Evolutionary conservation across 208 protist species (phyloP).

Genomic region (Acanthamoeba quina): DNA sequence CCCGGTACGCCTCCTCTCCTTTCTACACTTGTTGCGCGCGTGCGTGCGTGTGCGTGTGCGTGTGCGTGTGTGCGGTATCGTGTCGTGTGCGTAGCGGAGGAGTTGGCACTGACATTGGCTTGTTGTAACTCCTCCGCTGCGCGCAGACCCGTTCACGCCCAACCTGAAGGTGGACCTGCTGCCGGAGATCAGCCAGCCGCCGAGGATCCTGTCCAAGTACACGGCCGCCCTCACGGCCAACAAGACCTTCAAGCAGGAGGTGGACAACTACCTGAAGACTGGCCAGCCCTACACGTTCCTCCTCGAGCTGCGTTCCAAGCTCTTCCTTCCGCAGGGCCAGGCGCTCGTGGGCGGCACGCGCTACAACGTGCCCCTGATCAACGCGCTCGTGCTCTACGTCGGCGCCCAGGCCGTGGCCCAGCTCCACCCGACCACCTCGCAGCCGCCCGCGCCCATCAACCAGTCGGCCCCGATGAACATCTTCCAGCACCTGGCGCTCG

Average conservation of each 20-base stretch:
- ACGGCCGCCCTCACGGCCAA: slow-evolving; percentile 81
- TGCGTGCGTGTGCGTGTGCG: neutral
- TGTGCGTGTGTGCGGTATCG: neutral
- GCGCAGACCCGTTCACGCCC: slow-evolving; percentile 89
- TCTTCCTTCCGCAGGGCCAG: slow-evolving; percentile 87
- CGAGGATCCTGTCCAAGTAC: slow-evolving; percentile 88
- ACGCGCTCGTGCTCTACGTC: slow-evolving; percentile 98
- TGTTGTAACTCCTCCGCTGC: neutral
- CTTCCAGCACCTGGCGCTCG: slow-evolving; percentile 95
- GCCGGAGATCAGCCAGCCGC: slow-evolving; percentile 91
- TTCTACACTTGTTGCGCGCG: too few relatives aligned
- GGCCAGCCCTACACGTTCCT: slow-evolving; percentile 93
- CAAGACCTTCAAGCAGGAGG: slow-evolving; percentile 90
- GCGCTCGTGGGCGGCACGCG: slow-evolving; percentile 87
- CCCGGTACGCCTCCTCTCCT: slow-evolving; percentile 84
- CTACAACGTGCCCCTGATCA: slow-evolving; percentile 96
- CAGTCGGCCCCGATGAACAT: slow-evolving; percentile 94
- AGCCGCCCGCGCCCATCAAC: slow-evolving; percentile 21
- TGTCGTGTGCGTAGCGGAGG: too few relatives aligned
- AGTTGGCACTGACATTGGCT: neutral
- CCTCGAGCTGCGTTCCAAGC: slow-evolving; percentile 90
- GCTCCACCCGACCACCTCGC: slow-evolving; percentile 66
- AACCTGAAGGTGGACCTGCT: slow-evolving; percentile 94
- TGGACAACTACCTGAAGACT: slow-evolving; percentile 94
- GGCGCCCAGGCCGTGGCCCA: slow-evolving; percentile 90